phyloP scores from a whole-genome alignment of 345 rosid genomes.

The Mallotus nudiflorus region DNA sequence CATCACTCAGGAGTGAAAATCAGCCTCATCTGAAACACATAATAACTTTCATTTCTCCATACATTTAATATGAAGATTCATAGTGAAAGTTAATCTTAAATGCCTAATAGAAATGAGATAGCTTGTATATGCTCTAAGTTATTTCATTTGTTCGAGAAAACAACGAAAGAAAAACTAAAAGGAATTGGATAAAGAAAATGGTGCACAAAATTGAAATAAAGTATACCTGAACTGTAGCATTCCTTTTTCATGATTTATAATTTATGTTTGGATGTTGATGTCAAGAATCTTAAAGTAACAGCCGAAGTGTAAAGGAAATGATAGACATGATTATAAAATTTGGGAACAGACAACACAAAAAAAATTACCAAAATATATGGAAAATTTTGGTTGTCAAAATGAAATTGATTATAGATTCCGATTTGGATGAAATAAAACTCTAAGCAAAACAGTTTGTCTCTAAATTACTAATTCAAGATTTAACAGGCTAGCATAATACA shows the following conservation, averaged over 20 bases:
- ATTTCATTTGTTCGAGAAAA: background rate
- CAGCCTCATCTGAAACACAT: background rate
- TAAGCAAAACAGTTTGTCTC: background rate
- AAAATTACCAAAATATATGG: background rate
- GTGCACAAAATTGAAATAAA: background rate
- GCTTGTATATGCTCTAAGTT: background rate
- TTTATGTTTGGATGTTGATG: background rate
- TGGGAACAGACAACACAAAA: background rate
- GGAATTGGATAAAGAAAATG: background rate
- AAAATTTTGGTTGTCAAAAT: background rate
- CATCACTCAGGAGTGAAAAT: background rate
- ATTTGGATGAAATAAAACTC: constrained; percentile 1
- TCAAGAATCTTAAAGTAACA: background rate
- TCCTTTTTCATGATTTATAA: background rate
- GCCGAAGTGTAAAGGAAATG: background rate
- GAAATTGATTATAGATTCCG: background rate
- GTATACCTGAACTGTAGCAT: background rate
- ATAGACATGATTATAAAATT: background rate
- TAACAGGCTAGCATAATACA: too few relatives aligned
- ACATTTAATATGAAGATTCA: too few relatives aligned
- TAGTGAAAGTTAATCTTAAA: background rate
- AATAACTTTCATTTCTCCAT: background rate
- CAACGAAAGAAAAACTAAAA: background rate
- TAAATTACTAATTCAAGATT: background rate
- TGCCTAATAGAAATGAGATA: background rate